Evolutionary conservation across 345 rosid genomes (phyloP), one percentile per base, ranked within the genome.

Genomic region (Eucalyptus fibrosa): DNA sequence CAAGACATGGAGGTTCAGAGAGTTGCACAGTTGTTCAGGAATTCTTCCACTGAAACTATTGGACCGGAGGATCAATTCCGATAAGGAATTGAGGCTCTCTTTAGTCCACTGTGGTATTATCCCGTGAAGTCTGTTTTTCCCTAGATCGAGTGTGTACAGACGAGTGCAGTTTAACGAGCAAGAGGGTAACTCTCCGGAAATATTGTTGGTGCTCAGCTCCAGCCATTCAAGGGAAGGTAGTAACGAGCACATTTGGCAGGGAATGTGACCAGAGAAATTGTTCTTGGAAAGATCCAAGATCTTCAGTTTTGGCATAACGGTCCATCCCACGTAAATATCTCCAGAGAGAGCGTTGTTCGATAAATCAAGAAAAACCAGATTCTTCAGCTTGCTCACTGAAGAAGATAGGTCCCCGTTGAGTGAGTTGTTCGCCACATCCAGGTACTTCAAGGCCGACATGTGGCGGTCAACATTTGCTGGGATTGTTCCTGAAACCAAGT

Each of bases 281-380:
- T 92, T 93, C 49, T 81, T 56, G 34, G 93, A 92, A 13, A 93
- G 72, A 88, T 83, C 89, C n/a, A 92, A 87, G 28, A 6, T 1
- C 37, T 0, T 21, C 24, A 90, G 85, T 2, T 87, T 21, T 6
- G 15, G 53, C 82, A 90, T 82, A n/a, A 69, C 40, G 3, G 69
- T 86, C 65, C 91, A 88, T 7, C 91, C 86, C 1, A 40, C 67
- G 4, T 88, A 91, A 90, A 94, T 83, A 26, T 72, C 69, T 13
- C 94, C 91, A n/a, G 45, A 62, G 24, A 94, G 37, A 82, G 13
- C 12, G 87, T 93, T 93, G 4, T 34, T 69, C 2, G 92, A 94
- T 44, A 92, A n/a, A 88, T 49, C 34, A 3, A 92, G 87, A 34
- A 11, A 42, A 11, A 9, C 23, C 9, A 89, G 86, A 37, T 40